phyloP scores from a whole-genome alignment of 2,329 filamentous ascomycete genomes.

The Xylaria sp. region DNA sequence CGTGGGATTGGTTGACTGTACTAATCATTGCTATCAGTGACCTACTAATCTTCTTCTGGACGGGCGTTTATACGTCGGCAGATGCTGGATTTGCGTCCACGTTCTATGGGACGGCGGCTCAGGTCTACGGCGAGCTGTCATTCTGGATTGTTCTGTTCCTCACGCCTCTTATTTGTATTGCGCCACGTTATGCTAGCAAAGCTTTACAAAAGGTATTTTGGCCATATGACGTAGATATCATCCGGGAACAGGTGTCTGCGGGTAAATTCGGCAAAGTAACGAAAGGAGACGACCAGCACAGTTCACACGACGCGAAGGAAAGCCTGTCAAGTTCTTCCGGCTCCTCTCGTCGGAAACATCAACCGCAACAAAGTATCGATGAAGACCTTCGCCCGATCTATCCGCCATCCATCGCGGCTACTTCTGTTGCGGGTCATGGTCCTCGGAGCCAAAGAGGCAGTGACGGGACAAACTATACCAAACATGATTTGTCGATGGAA shows the following conservation, averaged over 20 bases:
- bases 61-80: conserved; percentile 75
- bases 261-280: conserved; percentile 80
- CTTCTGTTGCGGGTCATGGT: conserved; percentile 69
- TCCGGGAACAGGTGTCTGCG: conserved; percentile 86
- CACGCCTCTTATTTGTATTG: conserved; percentile 79
- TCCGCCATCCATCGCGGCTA: conserved; percentile 84
- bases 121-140: conserved; percentile 79
- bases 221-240: conserved; percentile 91
- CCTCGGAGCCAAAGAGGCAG: conserved; percentile 88
- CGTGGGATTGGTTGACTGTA: conserved; percentile 97
- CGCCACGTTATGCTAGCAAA: conserved; percentile 88
- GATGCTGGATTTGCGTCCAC: conserved; percentile 48
- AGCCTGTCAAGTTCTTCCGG: conserved; percentile 44
- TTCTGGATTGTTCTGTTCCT: conserved; percentile 89
- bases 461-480: conserved; percentile 90
- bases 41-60: conserved; percentile 93
- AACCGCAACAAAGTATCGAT: conserved; percentile 68
- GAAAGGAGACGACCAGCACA: conserved; percentile 43
- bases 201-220: conserved; percentile 91
- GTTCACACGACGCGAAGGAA: conserved; percentile 47
- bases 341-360: conserved; percentile 59
- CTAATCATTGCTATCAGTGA: conserved; percentile 83
- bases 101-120: conserved; percentile 77
- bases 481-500: conserved; percentile 67
- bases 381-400: conserved; percentile 94